Base-by-base conservation (phyloP, 169 alveolate species). In the Cryptosporidium bovis region DNA sequence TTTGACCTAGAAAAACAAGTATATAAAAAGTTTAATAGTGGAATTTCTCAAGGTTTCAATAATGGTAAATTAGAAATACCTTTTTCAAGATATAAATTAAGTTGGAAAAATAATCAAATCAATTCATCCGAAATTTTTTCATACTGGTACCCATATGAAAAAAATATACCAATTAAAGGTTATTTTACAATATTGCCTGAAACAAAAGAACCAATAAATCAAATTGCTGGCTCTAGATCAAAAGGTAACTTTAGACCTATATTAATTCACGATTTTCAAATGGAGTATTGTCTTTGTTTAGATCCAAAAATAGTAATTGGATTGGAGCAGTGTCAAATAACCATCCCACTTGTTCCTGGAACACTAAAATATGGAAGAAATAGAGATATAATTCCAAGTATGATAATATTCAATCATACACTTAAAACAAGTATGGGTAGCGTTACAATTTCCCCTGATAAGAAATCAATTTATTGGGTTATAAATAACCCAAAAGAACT, bases 71-170 rank as follows among this genome's bases (percentile, higher is more conserved):
- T 27, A 20, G 24, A 7, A 3, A 56, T 15, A 1, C 84, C 84
- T 16, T 10, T 71, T 24, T 71, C 84, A 2, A 51, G 69, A n/a
- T 71, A 33, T 36, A 71, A 71, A 34, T 16, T 71, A 24, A 51
- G 67, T 33, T 71, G 84, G 84, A 71, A 55, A 51, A 53, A 56
- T 48, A 51, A 27, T 51, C 67, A 71, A 71, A 33, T 15, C 12
- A 55, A 53, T 56, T 53, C 62, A 8, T 67, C 69, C 15, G 36
- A 31, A 71, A 71, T 71, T 5, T 55, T 51, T 15, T 51, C 33
- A 18, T 71, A 71, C 15, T 71, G 84, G 84, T 71, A 71, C 24
- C 84, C 84, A 27, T 71, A 71, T 71, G 69, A 71, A 55, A 20
- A 31, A 51, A 33, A 71, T 6, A 24, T 55, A 27, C 84, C 84